Evolutionary conservation across 371 early-diverging fungal species (phyloP).

Genomic region (Apophysomyces ossiformis): DNA sequence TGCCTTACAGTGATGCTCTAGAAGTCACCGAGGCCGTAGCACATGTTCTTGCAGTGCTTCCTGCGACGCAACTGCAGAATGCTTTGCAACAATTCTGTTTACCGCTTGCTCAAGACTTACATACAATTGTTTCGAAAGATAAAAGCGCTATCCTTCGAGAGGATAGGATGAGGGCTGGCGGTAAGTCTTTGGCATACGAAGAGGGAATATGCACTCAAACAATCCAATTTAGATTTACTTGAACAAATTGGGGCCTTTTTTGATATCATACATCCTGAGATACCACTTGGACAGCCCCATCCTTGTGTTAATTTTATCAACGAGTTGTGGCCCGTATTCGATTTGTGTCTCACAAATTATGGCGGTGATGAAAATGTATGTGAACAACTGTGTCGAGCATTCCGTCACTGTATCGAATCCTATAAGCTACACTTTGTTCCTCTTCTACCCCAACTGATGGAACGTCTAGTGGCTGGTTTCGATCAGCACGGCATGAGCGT

Average conservation of each 20-base stretch:
- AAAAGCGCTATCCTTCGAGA: slow-evolving; percentile 30
- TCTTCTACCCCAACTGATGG: slow-evolving; percentile 57
- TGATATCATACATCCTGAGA: slow-evolving; percentile 55
- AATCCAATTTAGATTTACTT: slow-evolving; percentile 36
- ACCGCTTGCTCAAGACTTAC: slow-evolving; percentile 78
- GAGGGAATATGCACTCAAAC: slow-evolving; percentile 61
- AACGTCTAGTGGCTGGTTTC: slow-evolving; percentile 64
- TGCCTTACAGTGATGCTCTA: slow-evolving; percentile 72
- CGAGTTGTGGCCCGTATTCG: slow-evolving; percentile 82
- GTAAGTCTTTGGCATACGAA: slow-evolving; percentile 24
- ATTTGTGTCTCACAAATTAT: slow-evolving; percentile 57
- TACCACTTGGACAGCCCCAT: slow-evolving; percentile 57
- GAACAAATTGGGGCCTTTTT: slow-evolving; percentile 63
- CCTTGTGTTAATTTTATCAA: slow-evolving; percentile 76
- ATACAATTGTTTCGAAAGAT: slow-evolving; percentile 47
- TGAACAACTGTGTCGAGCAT: slow-evolving; percentile 69
- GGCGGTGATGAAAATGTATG: slow-evolving; percentile 58
- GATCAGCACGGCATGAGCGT: slow-evolving; percentile 65
- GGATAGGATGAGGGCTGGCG: slow-evolving; percentile 47
- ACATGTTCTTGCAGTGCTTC: slow-evolving; percentile 81
- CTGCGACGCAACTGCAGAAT: slow-evolving; percentile 59
- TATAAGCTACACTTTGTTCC: slow-evolving; percentile 65
- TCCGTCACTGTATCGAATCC: slow-evolving; percentile 66
- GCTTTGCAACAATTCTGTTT: slow-evolving; percentile 83
- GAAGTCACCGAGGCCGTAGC: slow-evolving; percentile 92